Conservation (phyloP, 495 filamentous ascomycete species). For the Penicillium silybi region DNA sequence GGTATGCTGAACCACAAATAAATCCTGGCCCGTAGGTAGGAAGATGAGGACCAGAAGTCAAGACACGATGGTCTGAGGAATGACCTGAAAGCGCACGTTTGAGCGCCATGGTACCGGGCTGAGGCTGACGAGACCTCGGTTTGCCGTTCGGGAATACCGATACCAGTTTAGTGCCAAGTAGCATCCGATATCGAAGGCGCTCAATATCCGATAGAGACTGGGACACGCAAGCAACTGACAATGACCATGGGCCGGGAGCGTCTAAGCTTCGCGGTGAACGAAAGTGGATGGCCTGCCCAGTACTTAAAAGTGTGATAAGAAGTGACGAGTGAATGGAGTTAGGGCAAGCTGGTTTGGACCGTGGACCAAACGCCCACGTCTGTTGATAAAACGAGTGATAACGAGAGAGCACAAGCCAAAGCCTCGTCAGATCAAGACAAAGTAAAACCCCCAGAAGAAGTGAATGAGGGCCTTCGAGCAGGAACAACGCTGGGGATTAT, state of each 20-base stretch:
- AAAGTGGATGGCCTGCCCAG: not conserved
- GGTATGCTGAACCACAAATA: not conserved
- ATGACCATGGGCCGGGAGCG: not conserved
- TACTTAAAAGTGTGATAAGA: not conserved
- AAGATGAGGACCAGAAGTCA: not conserved
- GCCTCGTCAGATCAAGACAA: not conserved
- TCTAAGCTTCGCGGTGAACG: not conserved
- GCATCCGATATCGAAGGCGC: not conserved
- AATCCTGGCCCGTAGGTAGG: not conserved
- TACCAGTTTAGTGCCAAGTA: not conserved
- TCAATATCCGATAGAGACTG: not conserved
- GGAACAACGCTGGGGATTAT: constrained; percentile 1
- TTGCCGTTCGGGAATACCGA: not conserved
- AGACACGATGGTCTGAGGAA: not conserved
- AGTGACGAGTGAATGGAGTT: not conserved
- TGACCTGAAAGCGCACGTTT: not conserved
- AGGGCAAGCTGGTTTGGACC: not conserved
- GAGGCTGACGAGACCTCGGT: no score
- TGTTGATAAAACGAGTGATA: not conserved
- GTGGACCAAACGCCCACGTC: not conserved
- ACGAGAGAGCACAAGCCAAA: not conserved
- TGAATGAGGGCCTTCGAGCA: not conserved
- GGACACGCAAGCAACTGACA: not conserved
- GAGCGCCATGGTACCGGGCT: no score
- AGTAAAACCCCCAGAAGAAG: not conserved